Conservation (phyloP, 495 filamentous ascomycete genomes). For the Xylaria nigripes region DNA sequence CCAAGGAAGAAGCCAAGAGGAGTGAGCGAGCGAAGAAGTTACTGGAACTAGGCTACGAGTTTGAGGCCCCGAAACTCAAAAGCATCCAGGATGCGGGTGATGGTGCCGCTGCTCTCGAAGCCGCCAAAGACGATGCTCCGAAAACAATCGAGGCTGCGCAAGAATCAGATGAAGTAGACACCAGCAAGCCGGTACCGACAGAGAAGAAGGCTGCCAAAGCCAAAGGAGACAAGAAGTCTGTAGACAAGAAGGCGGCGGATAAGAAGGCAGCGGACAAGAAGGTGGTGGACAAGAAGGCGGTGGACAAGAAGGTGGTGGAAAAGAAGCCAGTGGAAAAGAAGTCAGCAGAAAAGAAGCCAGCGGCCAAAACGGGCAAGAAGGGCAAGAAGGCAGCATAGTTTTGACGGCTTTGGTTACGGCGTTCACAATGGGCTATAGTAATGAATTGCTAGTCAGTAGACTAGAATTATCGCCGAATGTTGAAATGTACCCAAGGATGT, state of each 20-base stretch:
- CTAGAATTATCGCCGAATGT: not conserved
- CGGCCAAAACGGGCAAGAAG: constrained; percentile 29
- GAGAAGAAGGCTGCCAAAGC: constrained; percentile 9
- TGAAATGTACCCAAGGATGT: not conserved
- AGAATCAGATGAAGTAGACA: constrained; percentile 8
- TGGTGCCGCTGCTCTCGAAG: constrained; percentile 19
- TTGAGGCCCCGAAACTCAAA: constrained; percentile 66
- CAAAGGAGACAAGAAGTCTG: constrained; percentile 16
- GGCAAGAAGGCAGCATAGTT: constrained; percentile 25
- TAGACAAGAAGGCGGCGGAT: no score
- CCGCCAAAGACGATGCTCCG: constrained; percentile 27
- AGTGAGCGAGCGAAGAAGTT: constrained; percentile 60
- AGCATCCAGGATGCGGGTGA: constrained; percentile 39
- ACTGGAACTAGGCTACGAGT: constrained; percentile 76
- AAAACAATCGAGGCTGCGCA: constrained; percentile 30
- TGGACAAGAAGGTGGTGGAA: no score
- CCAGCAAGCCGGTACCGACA: not conserved
- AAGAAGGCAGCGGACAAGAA: no score
- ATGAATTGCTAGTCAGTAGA: not conserved
- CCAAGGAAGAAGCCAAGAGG: constrained; percentile 61
- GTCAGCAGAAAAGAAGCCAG: constrained; percentile 15
- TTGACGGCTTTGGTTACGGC: not conserved
- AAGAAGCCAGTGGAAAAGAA: no score
- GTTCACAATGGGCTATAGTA: constrained; percentile 10
- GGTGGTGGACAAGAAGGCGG: no score